Base-by-base conservation (phyloP, 768 basidiomycete species). In the Filobasidium floriforme region DNA sequence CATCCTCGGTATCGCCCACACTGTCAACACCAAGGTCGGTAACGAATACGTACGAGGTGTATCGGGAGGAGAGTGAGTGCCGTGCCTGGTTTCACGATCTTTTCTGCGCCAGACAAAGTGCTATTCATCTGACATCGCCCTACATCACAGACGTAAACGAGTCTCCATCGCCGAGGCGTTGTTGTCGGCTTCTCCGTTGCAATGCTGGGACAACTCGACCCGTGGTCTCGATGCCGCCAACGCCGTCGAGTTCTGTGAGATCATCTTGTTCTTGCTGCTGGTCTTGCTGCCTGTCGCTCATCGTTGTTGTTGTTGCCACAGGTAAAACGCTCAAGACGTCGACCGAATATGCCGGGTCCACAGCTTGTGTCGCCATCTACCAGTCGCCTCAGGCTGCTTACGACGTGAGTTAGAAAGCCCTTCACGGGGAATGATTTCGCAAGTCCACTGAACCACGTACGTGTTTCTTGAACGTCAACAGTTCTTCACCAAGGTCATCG, bases 91-190 rank as follows among this genome's bases (percentile, higher is more conserved):
- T 19, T 32, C 4, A n/a, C n/a, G n/a, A n/a, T n/a, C n/a, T n/a
- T n/a, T n/a, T n/a, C n/a, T n/a, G n/a, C n/a, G n/a, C n/a, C n/a
- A n/a, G n/a, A n/a, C n/a, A n/a, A n/a, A n/a, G n/a, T n/a, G n/a
- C n/a, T n/a, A n/a, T n/a, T 71, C 51, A 73, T 70, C 73, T 29
- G 67, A 57, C 24, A 74, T 73, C 41, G 3, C 49, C 19, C 18
- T 52, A 62, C 10, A 63, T 61, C 51, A 76, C 77, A 18, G 77
- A 68, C 75, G 69, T 61, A 91, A 90, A 76, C 84, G 90, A 12
- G 89, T 91, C 2, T 87, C 87, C n/a, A 88, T 90, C 69, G 83
- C 84, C 0, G 90, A 92, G 75, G 90, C 89, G 84, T 76, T 90
- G 62, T 85, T 86, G 0, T 84, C 84, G 6, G 81, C 87, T 44